A percentile compares a stretch with the other conserved stretches of the same genome.
Evolutionary conservation across 805 yeast species (phyloP).

Genomic region (Pichia nanzhaoensis): DNA sequence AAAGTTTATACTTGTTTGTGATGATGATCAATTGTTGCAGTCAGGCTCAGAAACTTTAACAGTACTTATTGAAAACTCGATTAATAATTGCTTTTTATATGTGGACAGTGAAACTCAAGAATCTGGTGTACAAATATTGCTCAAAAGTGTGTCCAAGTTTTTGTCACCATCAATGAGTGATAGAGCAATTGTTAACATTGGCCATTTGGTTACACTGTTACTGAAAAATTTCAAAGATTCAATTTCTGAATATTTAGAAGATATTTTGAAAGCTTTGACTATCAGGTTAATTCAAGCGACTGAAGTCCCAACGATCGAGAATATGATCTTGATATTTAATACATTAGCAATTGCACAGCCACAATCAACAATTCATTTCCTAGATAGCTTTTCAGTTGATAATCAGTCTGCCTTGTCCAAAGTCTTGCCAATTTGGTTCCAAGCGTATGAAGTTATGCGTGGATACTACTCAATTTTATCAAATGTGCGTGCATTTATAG

Average conservation of each 20-base stretch:
- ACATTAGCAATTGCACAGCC: slow-evolving; percentile 60
- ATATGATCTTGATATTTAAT: slow-evolving; percentile 69
- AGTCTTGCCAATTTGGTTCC: slow-evolving; percentile 76
- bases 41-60: slow-evolving; percentile 69
- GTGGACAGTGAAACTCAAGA: slow-evolving; percentile 29
- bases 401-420: slow-evolving; percentile 40
- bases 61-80: slow-evolving; percentile 44
- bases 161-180: slow-evolving; percentile 69
- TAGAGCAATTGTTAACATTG: slow-evolving; percentile 76
- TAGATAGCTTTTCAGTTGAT: slow-evolving; percentile 35
- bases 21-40: slow-evolving; percentile 76
- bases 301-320: slow-evolving; percentile 69
- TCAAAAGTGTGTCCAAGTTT: slow-evolving; percentile 60
- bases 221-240: slow-evolving; percentile 30
- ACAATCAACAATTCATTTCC: slow-evolving; percentile 53
- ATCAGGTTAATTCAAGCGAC: slow-evolving; percentile 57
- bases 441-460: slow-evolving; percentile 69
- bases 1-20: slow-evolving; percentile 36
- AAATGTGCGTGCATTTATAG: slow-evolving; percentile 64
- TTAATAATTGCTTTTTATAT: slow-evolving; percentile 28
- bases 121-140: slow-evolving; percentile 48
- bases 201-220: slow-evolving; percentile 35
- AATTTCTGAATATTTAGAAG: slow-evolving; percentile 39
- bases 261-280: slow-evolving; percentile 70
- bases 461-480: slow-evolving; percentile 69